Conservation (phyloP, 768 basidiomycete species). For the Fomitopsis serialis region DNA sequence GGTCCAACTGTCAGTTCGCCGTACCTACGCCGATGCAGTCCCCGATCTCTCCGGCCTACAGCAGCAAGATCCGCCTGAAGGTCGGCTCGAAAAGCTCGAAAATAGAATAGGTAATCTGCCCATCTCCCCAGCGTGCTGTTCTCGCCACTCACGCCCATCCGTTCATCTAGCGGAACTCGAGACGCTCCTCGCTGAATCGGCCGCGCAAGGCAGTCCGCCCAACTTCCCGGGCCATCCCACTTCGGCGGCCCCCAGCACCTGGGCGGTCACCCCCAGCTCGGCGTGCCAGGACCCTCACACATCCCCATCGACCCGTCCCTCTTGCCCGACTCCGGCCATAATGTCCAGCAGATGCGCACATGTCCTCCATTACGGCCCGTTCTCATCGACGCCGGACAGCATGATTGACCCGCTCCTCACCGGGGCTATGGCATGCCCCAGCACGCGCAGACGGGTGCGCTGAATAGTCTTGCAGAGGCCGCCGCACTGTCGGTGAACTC, state of each 20-base stretch:
- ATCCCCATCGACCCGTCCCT: not conserved
- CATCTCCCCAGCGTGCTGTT: not conserved
- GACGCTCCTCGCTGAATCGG: constrained; percentile 53
- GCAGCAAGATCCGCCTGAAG: constrained; percentile 48
- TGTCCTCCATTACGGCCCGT: not conserved
- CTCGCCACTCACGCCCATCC: not conserved
- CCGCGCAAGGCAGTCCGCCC: constrained; percentile 13
- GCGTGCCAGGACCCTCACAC: not conserved
- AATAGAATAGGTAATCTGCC: constrained; percentile 56
- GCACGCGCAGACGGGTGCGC: not conserved
- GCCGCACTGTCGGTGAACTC: not conserved
- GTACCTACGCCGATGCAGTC: not conserved
- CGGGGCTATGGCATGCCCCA: not conserved
- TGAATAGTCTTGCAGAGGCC: constrained; percentile 1
- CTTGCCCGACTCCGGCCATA: not conserved
- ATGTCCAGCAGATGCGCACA: not conserved
- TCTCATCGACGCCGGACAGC: not conserved
- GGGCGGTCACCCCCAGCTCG: not conserved
- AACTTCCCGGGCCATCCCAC: not conserved
- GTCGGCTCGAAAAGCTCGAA: constrained; percentile 58
- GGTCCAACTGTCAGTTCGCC: not conserved
- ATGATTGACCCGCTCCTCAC: not conserved
- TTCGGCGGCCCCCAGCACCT: not conserved
- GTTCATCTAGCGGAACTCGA: constrained; percentile 58
- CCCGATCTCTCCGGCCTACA: constrained; percentile 20